Evolutionary conservation across 202 grass and related monocot genomes (phyloP), one percentile per base, ranked within the genome.

Genomic region (Musa balbisiana): DNA sequence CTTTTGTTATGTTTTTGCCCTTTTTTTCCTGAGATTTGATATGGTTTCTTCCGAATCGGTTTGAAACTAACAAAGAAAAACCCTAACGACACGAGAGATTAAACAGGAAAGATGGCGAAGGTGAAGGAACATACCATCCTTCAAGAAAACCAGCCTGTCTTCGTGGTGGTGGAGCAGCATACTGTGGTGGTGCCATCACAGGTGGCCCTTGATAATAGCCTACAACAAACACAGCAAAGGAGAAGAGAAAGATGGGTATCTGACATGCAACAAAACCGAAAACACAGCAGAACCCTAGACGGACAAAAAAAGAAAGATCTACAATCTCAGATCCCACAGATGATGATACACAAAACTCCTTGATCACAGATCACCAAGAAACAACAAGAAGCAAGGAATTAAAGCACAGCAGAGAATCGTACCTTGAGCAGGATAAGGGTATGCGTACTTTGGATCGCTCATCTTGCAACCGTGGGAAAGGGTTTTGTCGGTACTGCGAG

Each of bases 101-200:
- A 73, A 33, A 13, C 0, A 43, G 33, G 33, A 25, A 9, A 51
- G 3, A 20, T 17, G 23, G 15, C 14, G 24, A 25, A 29, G 1
- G 3, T 20, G 14, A 10, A 10, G 5, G 8, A 26, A 12, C 68
- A 2, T 73, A 91, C 88, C 85, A 91, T 85, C 88, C 88, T 83
- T 87, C 85, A 55, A 91, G 82, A 78, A 91, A 91, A 59, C 88
- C 79, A 15, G 73, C 26, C 56, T 78, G 69, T 69, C 82, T 63
- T 73, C 82, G 84, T 24, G 84, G 84, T 11, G 88, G 81, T 9
- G 79, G 63, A 22, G 64, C 77, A 14, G 33, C 52, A 23, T 90
- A 90, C 64, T 90, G 84, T 50, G 88, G 85, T 73, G 88, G 85
- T 52, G 85, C 82, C 88, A 87, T 90, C 82, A 90, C 88, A 70